Evolutionary conservation across 768 basidiomycete species (phyloP), one percentile per base, ranked within the genome.

Genomic region (Phlebiopsis gigantea): DNA sequence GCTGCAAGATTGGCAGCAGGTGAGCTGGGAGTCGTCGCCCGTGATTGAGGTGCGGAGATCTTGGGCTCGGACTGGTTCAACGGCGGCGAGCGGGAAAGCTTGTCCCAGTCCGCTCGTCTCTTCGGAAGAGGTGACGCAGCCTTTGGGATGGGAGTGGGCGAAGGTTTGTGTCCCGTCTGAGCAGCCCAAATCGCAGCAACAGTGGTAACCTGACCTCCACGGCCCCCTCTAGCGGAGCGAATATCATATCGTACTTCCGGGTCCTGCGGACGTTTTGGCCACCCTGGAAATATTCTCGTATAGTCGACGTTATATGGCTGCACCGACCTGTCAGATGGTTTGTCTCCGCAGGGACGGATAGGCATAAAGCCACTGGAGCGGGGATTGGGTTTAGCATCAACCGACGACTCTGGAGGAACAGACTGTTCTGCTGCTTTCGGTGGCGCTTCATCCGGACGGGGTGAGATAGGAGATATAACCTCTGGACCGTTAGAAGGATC

Each of bases 331-430:
- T 60, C 9, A 81, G 73, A 0, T 80, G 80, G 5, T 19, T 51
- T 39, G 34, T 41, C 50, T 12, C 22, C 34, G 19, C 19, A 19
- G 14, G 50, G 50, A 10, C 50, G 31, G 2, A 39, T 39, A 0
- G 87, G 82, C 19, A 88, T 76, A 62, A 90, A 90, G 1, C 87
- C 88, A 50, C 87, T 88, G 1, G 87, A 90, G 2, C 87, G 82
- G 25, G 87, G 85, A 66, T 89, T 84, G 0, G 87, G 86, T 0
- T 74, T 68, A 8, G 75, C 69, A 26, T 52, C 55, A 1, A 51
- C 34, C 17, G 14, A 29, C 19, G 15, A 17, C 34, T 17, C 17
- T 39, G 34, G 17, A 17, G 12, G 34, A 39, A 17, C 17, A 39
- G 34, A 17, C 34, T 39, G 34, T 17, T 39, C 34, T 39, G 12